Base-by-base conservation (phyloP, 805 yeast species). In the Pichia membranifaciens region DNA sequence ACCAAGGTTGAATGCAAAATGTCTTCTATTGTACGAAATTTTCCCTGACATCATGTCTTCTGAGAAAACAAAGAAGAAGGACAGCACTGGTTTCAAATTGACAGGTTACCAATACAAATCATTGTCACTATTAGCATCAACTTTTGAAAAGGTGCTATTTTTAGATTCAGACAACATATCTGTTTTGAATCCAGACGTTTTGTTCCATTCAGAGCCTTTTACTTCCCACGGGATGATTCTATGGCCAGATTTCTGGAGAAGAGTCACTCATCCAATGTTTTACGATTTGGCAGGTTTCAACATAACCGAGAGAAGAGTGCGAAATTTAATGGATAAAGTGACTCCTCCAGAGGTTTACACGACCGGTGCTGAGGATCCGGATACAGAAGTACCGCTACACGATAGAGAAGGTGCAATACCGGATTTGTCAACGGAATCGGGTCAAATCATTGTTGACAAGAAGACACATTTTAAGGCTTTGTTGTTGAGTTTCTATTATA, bases 191-290 rank as follows among this genome's bases (percentile, higher is more conserved):
- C 80, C 81, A 0, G 81, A 75, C 54, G 56, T 61, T 10, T 59
- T 85, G 9, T 83, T 87, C 58, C 62, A 64, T 1, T 57, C 70
- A 8, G 79, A 79, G 43, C 83, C 87, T 1, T 87, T 76, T 63
- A 52, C 50, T 5, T 59, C 70, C 7, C 64, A 69, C 38, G 82
- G 84, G 41, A 59, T 79, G 54, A 65, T 81, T 8, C 55, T 78
- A 29, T 77, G 82, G 82, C 82, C 82, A 2, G 82, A 77, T 56
- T 77, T 75, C 55, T 77, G 82, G 82, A 70, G 72, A 53, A 65
- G 82, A 37, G 74, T 78, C 7, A 76, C 81, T 0, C 73, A 76
- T 25, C 81, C 82, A 4, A 57, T 58, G 32, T 77, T 68, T 54
- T 77, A 74, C 54, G 55, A 65, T 21, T 66, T 77, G 25, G 74